These are phyloP conservation scores for Cercospora janseana DNA, from an alignment of 2,329 filamentous ascomycete species.

Conservation along the genomic window DNA sequence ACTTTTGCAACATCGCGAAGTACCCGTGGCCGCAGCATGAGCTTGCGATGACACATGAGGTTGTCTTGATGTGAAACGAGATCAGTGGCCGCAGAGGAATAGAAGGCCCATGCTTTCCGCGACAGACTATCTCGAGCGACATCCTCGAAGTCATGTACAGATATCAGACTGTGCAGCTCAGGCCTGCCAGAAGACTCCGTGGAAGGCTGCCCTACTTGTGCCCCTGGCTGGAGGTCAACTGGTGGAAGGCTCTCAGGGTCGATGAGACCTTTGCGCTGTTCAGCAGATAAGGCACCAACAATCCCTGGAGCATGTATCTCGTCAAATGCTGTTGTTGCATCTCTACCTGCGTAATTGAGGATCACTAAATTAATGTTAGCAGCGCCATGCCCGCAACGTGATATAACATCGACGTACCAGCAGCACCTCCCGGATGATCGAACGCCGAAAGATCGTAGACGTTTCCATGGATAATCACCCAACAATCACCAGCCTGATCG, in stretches of 20 bases:
- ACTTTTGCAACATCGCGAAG: constrained; percentile 43
- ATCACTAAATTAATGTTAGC: no score
- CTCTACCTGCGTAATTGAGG: no score
- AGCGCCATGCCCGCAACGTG: no score
- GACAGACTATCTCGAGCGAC: constrained; percentile 38
- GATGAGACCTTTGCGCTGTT: constrained; percentile 10
- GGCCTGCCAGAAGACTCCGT: constrained; percentile 40
- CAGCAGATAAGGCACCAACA: no score
- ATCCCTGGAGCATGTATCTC: no score
- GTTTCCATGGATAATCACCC: no score
- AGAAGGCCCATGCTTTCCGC: constrained; percentile 43
- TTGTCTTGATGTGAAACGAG: constrained; percentile 46
- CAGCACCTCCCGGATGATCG: no score
- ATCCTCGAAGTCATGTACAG: constrained; percentile 48
- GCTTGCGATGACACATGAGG: constrained; percentile 40
- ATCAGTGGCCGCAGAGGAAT: constrained; percentile 51
- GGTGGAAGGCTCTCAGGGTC: constrained; percentile 8
- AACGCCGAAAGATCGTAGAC: no score
- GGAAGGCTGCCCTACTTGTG: constrained; percentile 5
- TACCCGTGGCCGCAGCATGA: constrained; percentile 49
- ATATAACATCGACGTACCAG: no score
- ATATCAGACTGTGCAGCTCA: constrained; percentile 48
- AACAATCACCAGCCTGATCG: no score
- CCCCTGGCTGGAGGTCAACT: constrained; percentile 7
- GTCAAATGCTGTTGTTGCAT: no score